Base-by-base conservation (phyloP, 805 yeast species). In the Schizosaccharomyces osmophilus region DNA sequence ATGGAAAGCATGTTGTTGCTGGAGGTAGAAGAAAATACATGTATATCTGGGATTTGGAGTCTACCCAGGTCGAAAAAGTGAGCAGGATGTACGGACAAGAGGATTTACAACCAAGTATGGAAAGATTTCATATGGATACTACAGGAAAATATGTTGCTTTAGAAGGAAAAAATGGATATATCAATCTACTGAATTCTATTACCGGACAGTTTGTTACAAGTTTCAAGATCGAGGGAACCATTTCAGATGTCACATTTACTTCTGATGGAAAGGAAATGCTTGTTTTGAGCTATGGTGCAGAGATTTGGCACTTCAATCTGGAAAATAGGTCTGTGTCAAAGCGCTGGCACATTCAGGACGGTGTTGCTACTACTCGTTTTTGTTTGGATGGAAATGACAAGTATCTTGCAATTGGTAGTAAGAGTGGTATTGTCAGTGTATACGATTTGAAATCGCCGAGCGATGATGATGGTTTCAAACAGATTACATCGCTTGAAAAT, bases 61-160 rank as follows among this genome's bases (percentile, higher is more conserved):
- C 78, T 1, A 88, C 90, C 13, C 76, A 75, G 22, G 81, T 88
- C 55, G 95, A 88, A 65, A 93, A 89, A 72, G 81, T 93, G 51
- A 80, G 85, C 61, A 80, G 96, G 71, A 73, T 90, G 77, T 90
- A 89, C 70, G 98, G 98, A 3, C 95, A 89, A 68, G 95, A 87
- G 68, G 74, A 78, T 43, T 80, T 83, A 43, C 97, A 90, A 74
- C 79, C 79, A 66, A 83, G 94, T 9, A 87, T 88, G 77, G 98
- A 93, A 71, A 78, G 83, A 67, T 90, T 93, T 73, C 82, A 82
- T 68, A 63, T 69, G 8, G 85, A 93, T 29, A 83, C 83, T 0
- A 77, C 78, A 65, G 96, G 97, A 17, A 73, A 72, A 45, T 84
- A 74, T 65, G 74, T 93, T 43, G 95, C 87, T 1, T 73, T 93